Conservation (phyloP, 352 stramenopile species). For the Globisporangium uncinulatum region DNA sequence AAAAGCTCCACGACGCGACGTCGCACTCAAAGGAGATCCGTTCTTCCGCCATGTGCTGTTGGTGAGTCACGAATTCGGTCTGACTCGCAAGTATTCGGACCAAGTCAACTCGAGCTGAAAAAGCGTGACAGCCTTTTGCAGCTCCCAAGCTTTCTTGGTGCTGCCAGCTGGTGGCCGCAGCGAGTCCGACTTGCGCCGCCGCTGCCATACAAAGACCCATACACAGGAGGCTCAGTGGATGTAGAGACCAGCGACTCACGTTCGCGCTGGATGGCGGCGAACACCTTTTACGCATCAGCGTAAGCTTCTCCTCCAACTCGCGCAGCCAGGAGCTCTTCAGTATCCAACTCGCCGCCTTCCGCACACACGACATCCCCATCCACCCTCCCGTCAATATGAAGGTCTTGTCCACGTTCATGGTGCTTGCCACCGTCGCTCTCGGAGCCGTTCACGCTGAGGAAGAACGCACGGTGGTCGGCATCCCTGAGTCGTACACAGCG, state of each 20-base stretch:
- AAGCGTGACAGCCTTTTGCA: too few relatives aligned
- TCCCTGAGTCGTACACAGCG: neutral
- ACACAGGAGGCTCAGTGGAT: too few relatives aligned
- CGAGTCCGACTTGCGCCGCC: constrained; percentile 42
- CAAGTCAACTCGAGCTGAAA: too few relatives aligned
- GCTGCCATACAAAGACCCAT: neutral
- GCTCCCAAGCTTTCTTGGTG: too few relatives aligned
- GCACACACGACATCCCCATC: constrained; percentile 2
- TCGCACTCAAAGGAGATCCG: too few relatives aligned
- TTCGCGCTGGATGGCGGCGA: too few relatives aligned
- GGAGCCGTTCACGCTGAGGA: neutral
- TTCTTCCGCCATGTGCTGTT: too few relatives aligned
- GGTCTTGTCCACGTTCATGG: constrained; percentile 8
- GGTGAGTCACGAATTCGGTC: too few relatives aligned
- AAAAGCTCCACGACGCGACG: neutral
- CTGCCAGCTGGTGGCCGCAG: constrained; percentile 43
- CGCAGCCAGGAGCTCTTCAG: neutral
- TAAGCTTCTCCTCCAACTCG: too few relatives aligned
- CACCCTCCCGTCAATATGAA: constrained; percentile 7
- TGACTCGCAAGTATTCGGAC: too few relatives aligned
- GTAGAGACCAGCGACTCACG: constrained; percentile 31
- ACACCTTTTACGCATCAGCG: too few relatives aligned
- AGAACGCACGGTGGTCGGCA: neutral
- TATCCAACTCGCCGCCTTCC: constrained; percentile 5
- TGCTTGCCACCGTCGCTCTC: constrained; percentile 4